Evolutionary conservation across 2,329 filamentous ascomycete species (phyloP), one percentile per base, ranked within the genome.

Genomic region (Fusarium sp.): DNA sequence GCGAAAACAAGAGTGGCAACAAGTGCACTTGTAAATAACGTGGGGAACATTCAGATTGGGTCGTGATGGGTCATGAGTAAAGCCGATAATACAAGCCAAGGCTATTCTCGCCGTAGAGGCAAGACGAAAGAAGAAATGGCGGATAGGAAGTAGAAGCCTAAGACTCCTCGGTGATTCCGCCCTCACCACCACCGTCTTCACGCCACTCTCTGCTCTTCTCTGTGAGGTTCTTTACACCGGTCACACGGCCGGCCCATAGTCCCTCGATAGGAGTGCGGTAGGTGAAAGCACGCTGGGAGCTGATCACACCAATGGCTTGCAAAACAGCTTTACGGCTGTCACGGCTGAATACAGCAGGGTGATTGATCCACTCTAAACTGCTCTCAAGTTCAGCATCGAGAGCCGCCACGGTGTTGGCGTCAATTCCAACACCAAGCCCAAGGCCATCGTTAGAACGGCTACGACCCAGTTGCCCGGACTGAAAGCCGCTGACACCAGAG

Each of bases 291-390:
- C 96, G 88, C 80, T 99, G 96, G 8, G 92, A 96, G 74, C 92
- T 96, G 72, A 99, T 97, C 64, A 98, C 94, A 8, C 96, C 95
- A 69, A 99, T 98, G 17, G 94, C 93, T 78, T 99, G 96, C 23
- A 99, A 84, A 3, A 99, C 94, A 6, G 95, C 93, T 82, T 99
- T 99, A 73, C 96, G 90, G 58, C 92, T 96, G 77, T 99, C 96
- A 36, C 96, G 89, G 10, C 92, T 91, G 76, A 99, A 99, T 3
- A 98, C 93, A 3, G 94, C 94, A 2, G 96, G 96, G 75, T 99
- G 96, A 76, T 91, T 94, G 78, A 99, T 98, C 96, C 96, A 99
- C 79, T 99, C 96, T 17, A 99, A 83, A 49, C 92, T 93, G 32
- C 92, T 88, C 77, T 97, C 93, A 32, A 99, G 86, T 78, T 99